phyloP scores from a whole-genome alignment of 1,284 basidiomycete genomes.

The Phellopilus nigrolimitatus region DNA sequence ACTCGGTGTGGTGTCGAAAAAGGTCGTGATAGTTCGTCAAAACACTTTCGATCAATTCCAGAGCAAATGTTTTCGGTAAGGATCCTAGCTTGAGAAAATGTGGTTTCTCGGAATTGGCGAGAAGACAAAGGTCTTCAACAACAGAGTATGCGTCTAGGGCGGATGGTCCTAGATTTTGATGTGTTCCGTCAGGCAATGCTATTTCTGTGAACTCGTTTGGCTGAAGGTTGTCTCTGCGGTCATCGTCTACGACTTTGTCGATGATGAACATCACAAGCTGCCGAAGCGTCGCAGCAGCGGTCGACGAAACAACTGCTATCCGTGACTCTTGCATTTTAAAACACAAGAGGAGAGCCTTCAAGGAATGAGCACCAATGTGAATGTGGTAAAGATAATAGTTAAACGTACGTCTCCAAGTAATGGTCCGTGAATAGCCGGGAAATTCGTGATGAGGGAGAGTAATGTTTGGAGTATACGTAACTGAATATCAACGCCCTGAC shows the following conservation, averaged over 20 bases:
- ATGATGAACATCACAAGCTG: conserved; percentile 98
- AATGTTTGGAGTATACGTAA: conserved; percentile 88
- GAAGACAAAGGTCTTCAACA: conserved; percentile 85
- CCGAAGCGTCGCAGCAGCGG: conserved; percentile 92
- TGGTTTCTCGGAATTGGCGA: conserved; percentile 81
- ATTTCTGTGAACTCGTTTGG: conserved; percentile 38
- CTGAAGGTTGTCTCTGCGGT: conserved; percentile 42
- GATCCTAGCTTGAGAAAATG: conserved; percentile 81
- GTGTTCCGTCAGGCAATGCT: conserved; percentile 58
- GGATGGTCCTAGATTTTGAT: conserved; percentile 66
- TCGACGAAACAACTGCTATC: conserved; percentile 94
- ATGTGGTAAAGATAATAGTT: not conserved
- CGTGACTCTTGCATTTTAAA: conserved; percentile 94
- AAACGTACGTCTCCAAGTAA: conserved; percentile 72
- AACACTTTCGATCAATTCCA: conserved; percentile 96
- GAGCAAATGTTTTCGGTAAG: conserved; percentile 88
- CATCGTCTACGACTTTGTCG: conserved; percentile 88
- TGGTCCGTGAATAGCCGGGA: conserved; percentile 72
- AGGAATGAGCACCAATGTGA: conserved; percentile 6
- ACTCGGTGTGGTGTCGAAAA: conserved; percentile 83
- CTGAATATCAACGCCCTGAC: conserved; percentile 92
- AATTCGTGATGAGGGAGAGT: conserved; percentile 85
- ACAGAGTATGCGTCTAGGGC: conserved; percentile 85
- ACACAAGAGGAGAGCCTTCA: conserved; percentile 81
- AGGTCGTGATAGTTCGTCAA: conserved; percentile 90